Evolutionary conservation across 1,284 basidiomycete genomes (phyloP).

Genomic region (Hemileia vastatrix): DNA sequence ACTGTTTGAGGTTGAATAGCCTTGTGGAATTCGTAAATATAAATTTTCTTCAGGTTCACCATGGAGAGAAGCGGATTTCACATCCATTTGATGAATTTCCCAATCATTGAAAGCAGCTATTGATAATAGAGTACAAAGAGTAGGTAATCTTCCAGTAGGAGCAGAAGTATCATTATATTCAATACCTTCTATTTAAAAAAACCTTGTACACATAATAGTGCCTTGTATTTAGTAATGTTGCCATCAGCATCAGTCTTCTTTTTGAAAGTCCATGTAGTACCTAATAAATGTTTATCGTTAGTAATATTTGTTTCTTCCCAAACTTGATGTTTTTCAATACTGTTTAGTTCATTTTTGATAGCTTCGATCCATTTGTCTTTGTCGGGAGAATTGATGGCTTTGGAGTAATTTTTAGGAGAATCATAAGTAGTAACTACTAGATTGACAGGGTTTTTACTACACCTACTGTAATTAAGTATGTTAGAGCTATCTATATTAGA

Average conservation of each 20-base stretch:
- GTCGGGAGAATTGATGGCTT: no score
- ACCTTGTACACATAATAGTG: no score
- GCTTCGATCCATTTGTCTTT: background rate
- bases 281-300: no score
- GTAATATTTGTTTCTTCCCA: no score
- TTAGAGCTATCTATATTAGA: background rate
- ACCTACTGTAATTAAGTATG: background rate
- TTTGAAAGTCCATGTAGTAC: no score
- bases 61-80: background rate
- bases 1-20: background rate
- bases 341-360: background rate
- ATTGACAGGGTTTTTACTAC: no score
- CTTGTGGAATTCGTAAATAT: background rate
- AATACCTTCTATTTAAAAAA: no score
- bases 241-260: no score
- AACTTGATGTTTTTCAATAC: background rate
- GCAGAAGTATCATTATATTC: constrained; percentile 5
- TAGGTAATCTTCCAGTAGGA: background rate
- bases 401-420: no score
- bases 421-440: no score
- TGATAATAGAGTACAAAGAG: background rate
- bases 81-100: constrained; percentile 8
- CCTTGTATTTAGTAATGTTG: no score
- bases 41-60: background rate
- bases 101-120: background rate